Evolutionary conservation across 805 yeast genomes (phyloP).

Genomic region (Ogataea nitratoaversa): DNA sequence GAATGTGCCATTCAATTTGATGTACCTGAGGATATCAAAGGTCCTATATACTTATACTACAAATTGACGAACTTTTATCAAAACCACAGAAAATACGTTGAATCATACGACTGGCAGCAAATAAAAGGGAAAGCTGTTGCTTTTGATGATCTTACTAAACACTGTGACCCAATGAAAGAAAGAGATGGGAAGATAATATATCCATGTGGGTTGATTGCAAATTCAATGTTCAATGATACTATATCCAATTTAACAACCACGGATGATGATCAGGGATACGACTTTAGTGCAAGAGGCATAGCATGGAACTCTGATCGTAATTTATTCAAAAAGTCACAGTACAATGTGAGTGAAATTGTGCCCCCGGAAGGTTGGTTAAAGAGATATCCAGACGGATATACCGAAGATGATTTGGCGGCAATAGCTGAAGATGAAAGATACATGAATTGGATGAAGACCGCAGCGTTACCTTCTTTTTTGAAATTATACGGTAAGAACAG

Average conservation of each 20-base stretch:
- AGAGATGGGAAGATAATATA: constrained; percentile 47
- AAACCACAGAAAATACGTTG: constrained; percentile 91
- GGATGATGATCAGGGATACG: constrained; percentile 34
- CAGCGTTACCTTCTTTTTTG: constrained; percentile 85
- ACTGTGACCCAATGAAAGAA: constrained; percentile 49
- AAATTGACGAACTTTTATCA: constrained; percentile 87
- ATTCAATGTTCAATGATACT: constrained; percentile 88
- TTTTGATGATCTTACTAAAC: constrained; percentile 42
- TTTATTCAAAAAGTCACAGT: constrained; percentile 68
- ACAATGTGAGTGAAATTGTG: constrained; percentile 63
- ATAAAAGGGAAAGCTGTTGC: constrained; percentile 70
- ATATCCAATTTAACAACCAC: constrained; percentile 46
- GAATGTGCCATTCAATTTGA: constrained; percentile 68
- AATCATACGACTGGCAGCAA: constrained; percentile 77
- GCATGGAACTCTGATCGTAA: constrained; percentile 81
- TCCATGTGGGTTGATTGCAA: constrained; percentile 95
- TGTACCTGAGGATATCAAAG: constrained; percentile 63
- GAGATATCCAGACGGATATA: constrained; percentile 82
- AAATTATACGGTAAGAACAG: constrained; percentile 78
- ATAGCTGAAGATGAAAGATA: constrained; percentile 73
- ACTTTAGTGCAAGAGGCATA: constrained; percentile 52
- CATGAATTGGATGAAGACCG: constrained; percentile 98
- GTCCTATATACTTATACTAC: constrained; percentile 76
- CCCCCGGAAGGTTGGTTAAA: constrained; percentile 94
- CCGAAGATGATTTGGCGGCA: constrained; percentile 74